These are phyloP conservation scores for Suhomyces wounanorum DNA, from an alignment of 1,139 yeast species.

Conservation along the genomic window DNA sequence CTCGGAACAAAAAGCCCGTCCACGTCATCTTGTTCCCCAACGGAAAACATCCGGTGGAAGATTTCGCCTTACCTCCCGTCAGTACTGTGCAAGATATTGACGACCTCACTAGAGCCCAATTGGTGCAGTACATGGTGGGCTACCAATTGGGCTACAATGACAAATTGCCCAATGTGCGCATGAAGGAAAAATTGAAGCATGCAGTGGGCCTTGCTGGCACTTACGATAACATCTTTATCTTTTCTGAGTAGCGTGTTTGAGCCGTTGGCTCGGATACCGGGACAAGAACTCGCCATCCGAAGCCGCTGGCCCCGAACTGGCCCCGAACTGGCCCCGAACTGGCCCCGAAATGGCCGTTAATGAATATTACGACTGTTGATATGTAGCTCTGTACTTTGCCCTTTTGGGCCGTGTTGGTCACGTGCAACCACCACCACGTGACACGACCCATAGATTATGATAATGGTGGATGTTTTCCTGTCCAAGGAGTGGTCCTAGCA, in stretches of 20 bases:
- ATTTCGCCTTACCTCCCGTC: constrained; percentile 12
- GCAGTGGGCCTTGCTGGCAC: constrained; percentile 15
- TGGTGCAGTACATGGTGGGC: constrained; percentile 12
- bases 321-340: too few relatives aligned
- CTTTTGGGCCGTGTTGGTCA: too few relatives aligned
- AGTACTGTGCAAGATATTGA: constrained; percentile 12
- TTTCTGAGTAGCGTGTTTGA: constrained; percentile 3
- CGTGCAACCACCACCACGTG: neutral
- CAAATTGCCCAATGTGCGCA: constrained; percentile 12
- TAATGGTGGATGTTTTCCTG: neutral
- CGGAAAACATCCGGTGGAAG: constrained; percentile 13
- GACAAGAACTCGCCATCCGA: neutral
- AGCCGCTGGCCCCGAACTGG: neutral
- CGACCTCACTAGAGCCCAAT: constrained; percentile 10
- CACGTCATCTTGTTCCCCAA: constrained; percentile 9
- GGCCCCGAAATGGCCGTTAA: too few relatives aligned
- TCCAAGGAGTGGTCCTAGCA: neutral
- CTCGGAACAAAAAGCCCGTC: constrained; percentile 10
- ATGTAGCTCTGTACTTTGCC: neutral
- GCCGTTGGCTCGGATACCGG: neutral
- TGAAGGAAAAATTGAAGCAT: constrained; percentile 14
- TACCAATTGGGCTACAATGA: constrained; percentile 12
- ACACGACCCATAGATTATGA: neutral
- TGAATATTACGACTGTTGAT: neutral
- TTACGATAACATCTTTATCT: constrained; percentile 13